Percentiles rank a stretch among this genome's conserved stretches.
phyloP scores from a whole-genome alignment of 345 rosid genomes.

The Abelmoschus esculentus region DNA sequence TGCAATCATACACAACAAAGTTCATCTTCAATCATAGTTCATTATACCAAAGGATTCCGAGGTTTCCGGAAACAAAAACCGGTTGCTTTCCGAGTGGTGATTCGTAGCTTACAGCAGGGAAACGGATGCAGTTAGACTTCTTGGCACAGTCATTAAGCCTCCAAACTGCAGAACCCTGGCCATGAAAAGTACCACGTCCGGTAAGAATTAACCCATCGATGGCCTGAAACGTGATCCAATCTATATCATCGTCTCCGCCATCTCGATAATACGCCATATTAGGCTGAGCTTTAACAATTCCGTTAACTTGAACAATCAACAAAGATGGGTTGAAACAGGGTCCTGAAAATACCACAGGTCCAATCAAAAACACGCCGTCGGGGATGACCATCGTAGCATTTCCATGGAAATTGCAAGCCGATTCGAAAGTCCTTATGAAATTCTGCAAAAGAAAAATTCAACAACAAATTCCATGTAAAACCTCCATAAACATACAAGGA shows the following conservation, averaged over 20 bases:
- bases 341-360: conserved; percentile 11
- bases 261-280: neutral
- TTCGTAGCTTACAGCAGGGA: conserved; percentile 25
- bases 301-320: conserved; percentile 2
- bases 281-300: conserved; percentile 1
- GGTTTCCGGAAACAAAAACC: neutral
- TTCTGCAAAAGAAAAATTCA: neutral
- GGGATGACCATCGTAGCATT: conserved; percentile 17
- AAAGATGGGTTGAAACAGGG: conserved; percentile 14
- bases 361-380: conserved; percentile 3
- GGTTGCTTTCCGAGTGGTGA: neutral
- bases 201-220: conserved; percentile 32
- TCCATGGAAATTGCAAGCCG: conserved; percentile 15
- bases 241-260: conserved; percentile 10
- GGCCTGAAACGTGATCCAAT: conserved; percentile 18
- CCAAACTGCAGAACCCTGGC: conserved; percentile 48
- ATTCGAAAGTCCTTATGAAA: conserved; percentile 12
- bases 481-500: neutral
- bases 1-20: conserved; percentile 11
- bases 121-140: conserved; percentile 7
- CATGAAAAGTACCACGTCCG: conserved; percentile 46
- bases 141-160: conserved; percentile 17
- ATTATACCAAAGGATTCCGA: too few relatives aligned
- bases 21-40: neutral
- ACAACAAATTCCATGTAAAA: neutral